A percentile compares a stretch with the other conserved stretches of the same genome.
phyloP scores from a whole-genome alignment of 768 basidiomycete species.

The Russula olivacea region DNA sequence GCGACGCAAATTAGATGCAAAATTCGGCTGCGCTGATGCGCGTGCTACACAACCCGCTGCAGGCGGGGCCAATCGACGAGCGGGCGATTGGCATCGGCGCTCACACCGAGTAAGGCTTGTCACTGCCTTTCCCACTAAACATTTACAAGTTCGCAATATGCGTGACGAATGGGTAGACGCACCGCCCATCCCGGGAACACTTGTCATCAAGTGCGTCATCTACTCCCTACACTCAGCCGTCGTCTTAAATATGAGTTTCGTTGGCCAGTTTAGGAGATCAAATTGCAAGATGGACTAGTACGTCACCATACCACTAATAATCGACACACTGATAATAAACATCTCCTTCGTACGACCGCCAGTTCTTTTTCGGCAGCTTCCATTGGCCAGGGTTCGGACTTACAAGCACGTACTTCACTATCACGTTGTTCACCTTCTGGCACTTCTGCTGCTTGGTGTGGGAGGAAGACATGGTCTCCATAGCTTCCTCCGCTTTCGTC shows the following conservation, averaged over 20 bases:
- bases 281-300: slow-evolving; percentile 86
- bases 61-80: slow-evolving; percentile 53
- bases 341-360: no score
- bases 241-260: slow-evolving; percentile 25
- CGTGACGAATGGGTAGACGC: slow-evolving; percentile 78
- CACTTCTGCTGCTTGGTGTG: no score
- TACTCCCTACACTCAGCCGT: neutral
- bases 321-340: no score
- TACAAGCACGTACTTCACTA: no score
- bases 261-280: slow-evolving; percentile 69
- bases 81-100: slow-evolving; percentile 80
- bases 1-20: slow-evolving; percentile 38
- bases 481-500: no score
- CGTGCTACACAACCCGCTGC: slow-evolving; percentile 71
- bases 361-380: no score
- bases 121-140: slow-evolving; percentile 23
- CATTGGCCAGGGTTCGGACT: no score
- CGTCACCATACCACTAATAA: no score
- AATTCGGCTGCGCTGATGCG: slow-evolving; percentile 62
- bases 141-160: slow-evolving; percentile 73
- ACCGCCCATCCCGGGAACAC: slow-evolving; percentile 66
- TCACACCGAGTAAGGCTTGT: slow-evolving; percentile 58
- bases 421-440: no score
- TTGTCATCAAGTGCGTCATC: slow-evolving; percentile 72
- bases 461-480: no score